phyloP scores from a whole-genome alignment of 2,329 filamentous ascomycete genomes.

The Pseudonectria foliicola region DNA sequence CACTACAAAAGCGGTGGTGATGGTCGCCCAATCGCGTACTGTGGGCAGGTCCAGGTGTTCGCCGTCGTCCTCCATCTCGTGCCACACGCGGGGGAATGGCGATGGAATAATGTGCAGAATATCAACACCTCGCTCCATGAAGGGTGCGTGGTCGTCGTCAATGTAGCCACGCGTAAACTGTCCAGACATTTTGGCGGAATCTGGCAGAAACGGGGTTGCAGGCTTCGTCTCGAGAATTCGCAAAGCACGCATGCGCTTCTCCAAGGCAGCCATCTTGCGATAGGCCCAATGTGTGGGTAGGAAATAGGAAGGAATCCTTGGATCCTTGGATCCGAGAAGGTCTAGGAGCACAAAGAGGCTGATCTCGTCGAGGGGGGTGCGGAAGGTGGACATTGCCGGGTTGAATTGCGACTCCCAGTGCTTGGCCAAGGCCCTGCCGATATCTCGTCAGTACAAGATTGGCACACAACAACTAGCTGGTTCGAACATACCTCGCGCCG shows the following conservation, averaged over 20 bases:
- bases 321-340: slow-evolving; percentile 65
- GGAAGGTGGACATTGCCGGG: slow-evolving; percentile 65
- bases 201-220: slow-evolving; percentile 52
- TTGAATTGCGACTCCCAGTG: slow-evolving; percentile 69
- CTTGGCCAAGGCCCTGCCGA: slow-evolving; percentile 60
- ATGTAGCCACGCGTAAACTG: slow-evolving; percentile 49
- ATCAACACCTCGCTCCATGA: slow-evolving; percentile 78
- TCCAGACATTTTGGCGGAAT: slow-evolving; percentile 46
- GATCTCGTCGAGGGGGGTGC: slow-evolving; percentile 69
- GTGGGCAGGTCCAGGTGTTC: slow-evolving; percentile 75
- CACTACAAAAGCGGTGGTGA: slow-evolving; percentile 75
- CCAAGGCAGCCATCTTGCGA: slow-evolving; percentile 63
- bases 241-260: slow-evolving; percentile 64
- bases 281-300: slow-evolving; percentile 92
- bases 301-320: slow-evolving; percentile 78
- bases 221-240: slow-evolving; percentile 56
- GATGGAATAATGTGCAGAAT: slow-evolving; percentile 82
- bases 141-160: slow-evolving; percentile 86
- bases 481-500: slow-evolving; percentile 60
- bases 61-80: slow-evolving; percentile 74
- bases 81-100: slow-evolving; percentile 82
- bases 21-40: slow-evolving; percentile 78
- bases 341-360: slow-evolving; percentile 88
- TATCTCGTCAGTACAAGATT: slow-evolving; percentile 4
- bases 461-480: no score